These are phyloP conservation scores for Fusarium armeniacum DNA, from an alignment of 2,329 filamentous ascomycete species.

Conservation along the genomic window DNA sequence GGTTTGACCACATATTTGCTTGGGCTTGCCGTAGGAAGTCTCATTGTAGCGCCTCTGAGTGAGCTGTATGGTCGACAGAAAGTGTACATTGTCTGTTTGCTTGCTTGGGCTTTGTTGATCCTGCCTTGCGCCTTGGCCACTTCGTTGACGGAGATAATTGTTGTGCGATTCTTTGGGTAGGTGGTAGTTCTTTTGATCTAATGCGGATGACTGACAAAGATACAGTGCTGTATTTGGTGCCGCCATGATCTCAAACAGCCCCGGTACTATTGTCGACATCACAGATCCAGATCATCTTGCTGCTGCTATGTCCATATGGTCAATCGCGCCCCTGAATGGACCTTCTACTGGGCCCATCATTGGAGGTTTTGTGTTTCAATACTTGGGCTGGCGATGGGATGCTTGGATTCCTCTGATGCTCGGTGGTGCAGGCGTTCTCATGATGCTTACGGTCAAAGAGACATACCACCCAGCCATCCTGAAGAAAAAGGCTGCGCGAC, in stretches of 20 bases:
- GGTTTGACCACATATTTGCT: conserved; percentile 84
- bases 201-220: conserved; percentile 2
- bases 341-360: conserved; percentile 65
- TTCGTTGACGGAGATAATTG: conserved; percentile 76
- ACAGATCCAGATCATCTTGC: conserved; percentile 84
- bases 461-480: conserved; percentile 82
- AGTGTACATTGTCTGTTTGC: conserved; percentile 78
- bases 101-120: conserved; percentile 75
- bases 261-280: conserved; percentile 86
- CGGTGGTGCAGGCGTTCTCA: conserved; percentile 70
- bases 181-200: conserved; percentile 40
- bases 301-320: conserved; percentile 86
- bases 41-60: conserved; percentile 80
- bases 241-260: conserved; percentile 86
- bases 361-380: conserved; percentile 79
- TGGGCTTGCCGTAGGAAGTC: conserved; percentile 78
- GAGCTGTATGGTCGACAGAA: conserved; percentile 77
- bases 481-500: conserved; percentile 72
- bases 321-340: conserved; percentile 86
- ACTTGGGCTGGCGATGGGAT: conserved; percentile 89
- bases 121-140: conserved; percentile 79
- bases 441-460: conserved; percentile 75
- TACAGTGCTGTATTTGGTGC: conserved; percentile 68
- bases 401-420: conserved; percentile 86
- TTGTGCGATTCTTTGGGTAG: conserved; percentile 79